Base-by-base conservation (phyloP, 257 asterid species). In the Leptodermis oblonga region DNA sequence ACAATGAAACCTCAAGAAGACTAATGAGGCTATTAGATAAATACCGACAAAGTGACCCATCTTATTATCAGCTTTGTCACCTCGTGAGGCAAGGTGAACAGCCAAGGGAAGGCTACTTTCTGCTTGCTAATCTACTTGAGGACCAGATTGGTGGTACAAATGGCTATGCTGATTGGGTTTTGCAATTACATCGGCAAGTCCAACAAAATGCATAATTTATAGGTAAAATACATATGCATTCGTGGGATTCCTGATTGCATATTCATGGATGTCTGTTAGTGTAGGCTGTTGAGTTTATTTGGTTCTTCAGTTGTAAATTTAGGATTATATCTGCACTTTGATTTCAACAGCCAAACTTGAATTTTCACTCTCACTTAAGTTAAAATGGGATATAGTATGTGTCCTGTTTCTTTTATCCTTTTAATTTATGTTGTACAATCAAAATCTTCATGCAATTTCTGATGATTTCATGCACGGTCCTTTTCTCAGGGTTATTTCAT, bases 81-180 rank as follows among this genome's bases (percentile, higher is more conserved):
- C 86, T 88, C 30, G 92, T 92, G 86, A 86, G 95, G 82, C 98
- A 92, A 86, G 97, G 96, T 20, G 98, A 92, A 78, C 95, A 88
- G 68, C 98, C 97, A 0, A 88, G 97, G 75, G 98, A 92, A 90
- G 90, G 91, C 46, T 88, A 82, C 80, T 78, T 86, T 76, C 77
- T 89, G 46, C 96, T 90, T 70, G 69, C 88, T 23, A 86, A 88
- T 81, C 84, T 92, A 20, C 87, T 90, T 15, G 98, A 92, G 85
- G 97, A 92, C 82, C 89, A 83, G 73, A 69, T 60, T 68, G 89
- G 92, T 59, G 96, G 96, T 65, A 85, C 86, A 52, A 83, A 78
- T 79, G 86, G 98, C 76, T 92, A 92, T 84, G 84, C 86, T 48
- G 96, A 92, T 82, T 92, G 98, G 98, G 74, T 92, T 80, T 46